Evolutionary conservation across 352 stramenopile species (phyloP), one percentile per base, ranked within the genome.

Genomic region (Phytophthora aleatoria): DNA sequence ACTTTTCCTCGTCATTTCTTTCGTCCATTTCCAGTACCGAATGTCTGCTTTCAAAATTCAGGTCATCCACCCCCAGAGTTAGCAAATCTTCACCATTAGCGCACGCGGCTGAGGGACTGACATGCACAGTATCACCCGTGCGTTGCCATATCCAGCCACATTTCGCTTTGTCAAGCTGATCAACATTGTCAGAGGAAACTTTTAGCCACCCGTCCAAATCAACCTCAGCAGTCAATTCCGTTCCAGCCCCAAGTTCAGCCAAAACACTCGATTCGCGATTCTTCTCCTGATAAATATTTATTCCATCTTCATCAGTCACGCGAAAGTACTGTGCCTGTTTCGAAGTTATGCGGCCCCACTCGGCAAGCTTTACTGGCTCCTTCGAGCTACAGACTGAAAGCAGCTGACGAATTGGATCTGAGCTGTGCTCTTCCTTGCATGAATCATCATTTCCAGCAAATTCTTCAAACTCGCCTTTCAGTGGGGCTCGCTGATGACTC

Each of bases 31-130:
- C 68, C 6, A 89, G 57, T 28, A 67, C 71, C 0, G 71, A 74
- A 50, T 84, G 57, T 16, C 42, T 57, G n/a, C 30, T 52, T n/a
- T 81, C 57, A 27, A 79, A 63, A 13, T 53, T 63, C 1, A 30
- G 33, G 38, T 92, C 83, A 47, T 92, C 83, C 39, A 94, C 59
- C 7, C 79, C 81, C 3, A 92, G 31, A 1, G 84, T 79, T 35
- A 91, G 62, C 1, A 89, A 67, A 59, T 91, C 80, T 57, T 92
- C 83, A 31, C 78, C 68, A 10, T 68, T 58, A 16, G 65, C 55
- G 41, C 68, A 58, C 9, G 39, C 41, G 3, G 58, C 36, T 5
- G 62, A 52, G 3, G 38, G 57, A 1, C 48, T 61, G 4, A 77
- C 69, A 26, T 85, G 69, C 10, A 88, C 5, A 4, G 50, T 71